These are phyloP conservation scores for Osmozyma mogii DNA, from an alignment of 805 yeast genomes.

Conservation along the genomic window DNA sequence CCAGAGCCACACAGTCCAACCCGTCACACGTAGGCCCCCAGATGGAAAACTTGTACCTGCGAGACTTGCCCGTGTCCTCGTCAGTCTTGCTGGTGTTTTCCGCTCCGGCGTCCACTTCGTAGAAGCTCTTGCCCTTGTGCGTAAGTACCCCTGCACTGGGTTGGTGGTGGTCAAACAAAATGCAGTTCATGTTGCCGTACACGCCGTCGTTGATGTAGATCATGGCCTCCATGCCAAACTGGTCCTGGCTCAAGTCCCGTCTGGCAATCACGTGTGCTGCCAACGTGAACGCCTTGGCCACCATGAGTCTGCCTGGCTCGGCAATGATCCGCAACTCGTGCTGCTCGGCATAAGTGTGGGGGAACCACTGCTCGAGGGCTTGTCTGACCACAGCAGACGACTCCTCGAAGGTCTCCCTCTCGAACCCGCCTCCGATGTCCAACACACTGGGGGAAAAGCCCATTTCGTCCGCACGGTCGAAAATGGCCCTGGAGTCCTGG, in stretches of 20 bases:
- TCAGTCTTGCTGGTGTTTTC: conserved; percentile 13
- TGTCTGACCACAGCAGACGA: conserved; percentile 50
- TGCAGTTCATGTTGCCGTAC: conserved; percentile 92
- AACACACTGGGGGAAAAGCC: conserved; percentile 47
- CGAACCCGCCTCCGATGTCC: conserved; percentile 95
- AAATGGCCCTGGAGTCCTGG: conserved; percentile 58
- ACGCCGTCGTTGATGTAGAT: conserved; percentile 90
- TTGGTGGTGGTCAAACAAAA: conserved; percentile 82
- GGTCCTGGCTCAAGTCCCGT: conserved; percentile 34
- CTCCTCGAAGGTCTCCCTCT: conserved; percentile 49
- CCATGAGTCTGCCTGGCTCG: conserved; percentile 91
- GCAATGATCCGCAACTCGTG: conserved; percentile 53
- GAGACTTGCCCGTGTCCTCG: no score
- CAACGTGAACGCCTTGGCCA: conserved; percentile 76
- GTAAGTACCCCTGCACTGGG: conserved; percentile 65
- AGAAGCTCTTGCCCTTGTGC: conserved; percentile 2
- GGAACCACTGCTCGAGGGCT: conserved; percentile 55
- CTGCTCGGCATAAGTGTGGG: conserved; percentile 23
- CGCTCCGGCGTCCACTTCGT: conserved; percentile 2
- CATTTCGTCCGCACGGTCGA: conserved; percentile 43
- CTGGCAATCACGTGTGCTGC: conserved; percentile 84
- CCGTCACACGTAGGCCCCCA: conserved; percentile 99
- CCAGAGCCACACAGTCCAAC: conserved; percentile 66
- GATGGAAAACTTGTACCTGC: conserved; percentile 54
- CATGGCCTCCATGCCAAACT: conserved; percentile 44